Evolutionary conservation across 805 yeast species (phyloP).

Genomic region (Wickerhamiella sorbophila): DNA sequence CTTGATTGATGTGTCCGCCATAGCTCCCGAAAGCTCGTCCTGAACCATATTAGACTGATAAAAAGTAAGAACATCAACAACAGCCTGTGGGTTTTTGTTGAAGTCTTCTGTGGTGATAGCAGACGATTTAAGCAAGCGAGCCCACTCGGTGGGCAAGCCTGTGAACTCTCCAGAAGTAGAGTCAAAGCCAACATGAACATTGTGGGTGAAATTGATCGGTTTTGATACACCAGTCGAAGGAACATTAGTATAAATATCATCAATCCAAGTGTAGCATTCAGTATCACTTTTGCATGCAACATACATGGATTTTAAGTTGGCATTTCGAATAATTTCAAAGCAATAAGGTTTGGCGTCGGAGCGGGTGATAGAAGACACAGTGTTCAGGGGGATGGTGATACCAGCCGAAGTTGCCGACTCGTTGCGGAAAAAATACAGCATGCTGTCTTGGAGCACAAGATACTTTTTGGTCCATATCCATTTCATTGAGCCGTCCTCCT

Average conservation of each 20-base stretch:
- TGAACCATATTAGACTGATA: constrained; percentile 30
- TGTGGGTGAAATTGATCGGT: constrained; percentile 91
- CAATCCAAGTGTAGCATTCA: constrained; percentile 82
- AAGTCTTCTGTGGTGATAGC: constrained; percentile 84
- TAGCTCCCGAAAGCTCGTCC: not conserved
- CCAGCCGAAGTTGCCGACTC: constrained; percentile 29
- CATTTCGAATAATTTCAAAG: constrained; percentile 48
- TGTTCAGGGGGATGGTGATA: constrained; percentile 37
- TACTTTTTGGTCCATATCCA: constrained; percentile 89
- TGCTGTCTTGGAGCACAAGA: constrained; percentile 61
- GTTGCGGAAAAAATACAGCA: constrained; percentile 57
- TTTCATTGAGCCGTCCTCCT: constrained; percentile 73
- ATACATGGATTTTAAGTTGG: constrained; percentile 44
- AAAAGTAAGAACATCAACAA: constrained; percentile 78
- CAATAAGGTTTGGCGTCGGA: constrained; percentile 63
- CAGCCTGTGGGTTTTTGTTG: constrained; percentile 85
- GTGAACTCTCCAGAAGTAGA: constrained; percentile 71
- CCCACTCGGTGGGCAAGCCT: constrained; percentile 92
- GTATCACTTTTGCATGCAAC: constrained; percentile 64
- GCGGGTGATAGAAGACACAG: constrained; percentile 49
- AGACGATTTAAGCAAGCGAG: constrained; percentile 60
- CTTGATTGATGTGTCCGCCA: not conserved
- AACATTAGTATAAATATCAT: constrained; percentile 44
- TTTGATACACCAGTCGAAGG: constrained; percentile 50
- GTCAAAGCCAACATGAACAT: constrained; percentile 89